phyloP scores from a whole-genome alignment of 2,329 filamentous ascomycete genomes.

The Monilinia polystroma region DNA sequence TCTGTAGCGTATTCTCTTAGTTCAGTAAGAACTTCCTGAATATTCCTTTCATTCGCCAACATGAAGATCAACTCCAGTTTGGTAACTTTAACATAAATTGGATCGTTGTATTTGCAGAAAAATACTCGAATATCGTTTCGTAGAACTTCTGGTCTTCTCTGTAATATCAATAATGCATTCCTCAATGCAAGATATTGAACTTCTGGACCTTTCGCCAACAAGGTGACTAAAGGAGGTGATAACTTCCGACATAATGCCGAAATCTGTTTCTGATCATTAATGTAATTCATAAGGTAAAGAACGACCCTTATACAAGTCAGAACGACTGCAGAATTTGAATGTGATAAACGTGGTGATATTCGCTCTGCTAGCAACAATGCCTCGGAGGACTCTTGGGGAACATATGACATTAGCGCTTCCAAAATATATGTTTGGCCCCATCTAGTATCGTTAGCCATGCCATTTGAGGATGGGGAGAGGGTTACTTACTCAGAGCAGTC shows the following conservation, averaged over 20 bases:
- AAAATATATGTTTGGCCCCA: constrained; percentile 99
- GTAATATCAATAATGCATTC: constrained; percentile 90
- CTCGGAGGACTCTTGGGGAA: constrained; percentile 87
- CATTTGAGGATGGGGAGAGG: background rate
- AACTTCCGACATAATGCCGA: constrained; percentile 85
- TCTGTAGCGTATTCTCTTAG: constrained; percentile 95
- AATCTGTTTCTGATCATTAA: constrained; percentile 85
- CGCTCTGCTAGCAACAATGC: constrained; percentile 87
- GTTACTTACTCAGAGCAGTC: constrained; percentile 88
- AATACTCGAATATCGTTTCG: constrained; percentile 97
- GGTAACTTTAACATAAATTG: constrained; percentile 98
- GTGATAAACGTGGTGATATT: constrained; percentile 91
- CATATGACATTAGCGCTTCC: constrained; percentile 95
- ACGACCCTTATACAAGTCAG: constrained; percentile 95
- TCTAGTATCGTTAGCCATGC: constrained; percentile 47
- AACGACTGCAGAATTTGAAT: constrained; percentile 95
- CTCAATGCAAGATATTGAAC: constrained; percentile 96
- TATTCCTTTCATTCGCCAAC: constrained; percentile 93
- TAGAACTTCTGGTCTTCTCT: constrained; percentile 87
- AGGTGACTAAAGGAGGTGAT: constrained; percentile 89
- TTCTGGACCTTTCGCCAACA: constrained; percentile 93
- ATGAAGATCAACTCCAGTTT: constrained; percentile 99
- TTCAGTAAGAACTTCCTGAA: constrained; percentile 91
- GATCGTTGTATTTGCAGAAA: constrained; percentile 99
- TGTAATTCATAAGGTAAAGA: constrained; percentile 98